These are phyloP conservation scores for Dichomitus squalens DNA, from an alignment of 1,284 basidiomycete species.

Conservation along the genomic window DNA sequence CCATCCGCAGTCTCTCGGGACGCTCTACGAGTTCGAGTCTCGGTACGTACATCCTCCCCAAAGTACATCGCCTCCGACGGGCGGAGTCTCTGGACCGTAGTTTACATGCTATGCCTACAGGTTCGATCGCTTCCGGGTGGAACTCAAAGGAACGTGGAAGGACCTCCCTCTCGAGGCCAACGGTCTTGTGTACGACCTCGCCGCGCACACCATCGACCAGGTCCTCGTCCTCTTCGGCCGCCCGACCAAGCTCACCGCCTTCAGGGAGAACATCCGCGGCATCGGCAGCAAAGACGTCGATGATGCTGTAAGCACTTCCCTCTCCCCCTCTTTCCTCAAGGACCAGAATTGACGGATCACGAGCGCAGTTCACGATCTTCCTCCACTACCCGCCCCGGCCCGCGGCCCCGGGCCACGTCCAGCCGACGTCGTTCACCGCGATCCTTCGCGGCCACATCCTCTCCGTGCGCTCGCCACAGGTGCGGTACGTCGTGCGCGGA, in stretches of 20 bases:
- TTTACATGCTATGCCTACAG: conserved; percentile 37
- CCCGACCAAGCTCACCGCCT: conserved; percentile 69
- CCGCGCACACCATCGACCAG: conserved; percentile 78
- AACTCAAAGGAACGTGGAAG: conserved; percentile 73
- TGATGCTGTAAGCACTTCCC: conserved; percentile 53
- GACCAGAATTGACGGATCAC: neutral
- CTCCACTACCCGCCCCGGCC: conserved; percentile 54
- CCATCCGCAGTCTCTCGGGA: conserved; percentile 58
- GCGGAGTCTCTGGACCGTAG: neutral
- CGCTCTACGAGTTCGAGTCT: conserved; percentile 75
- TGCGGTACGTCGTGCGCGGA: conserved; percentile 72
- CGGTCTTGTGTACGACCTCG: conserved; percentile 66
- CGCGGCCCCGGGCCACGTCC: conserved; percentile 28
- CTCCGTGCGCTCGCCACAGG: conserved; percentile 64
- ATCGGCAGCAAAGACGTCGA: conserved; percentile 67
- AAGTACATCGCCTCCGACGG: neutral
- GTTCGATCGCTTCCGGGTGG: conserved; percentile 77
- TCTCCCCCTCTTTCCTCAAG: neutral
- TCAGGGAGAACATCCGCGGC: conserved; percentile 68
- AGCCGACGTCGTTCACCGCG: conserved; percentile 62
- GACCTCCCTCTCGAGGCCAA: conserved; percentile 55
- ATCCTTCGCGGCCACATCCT: conserved; percentile 72
- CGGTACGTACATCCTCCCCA: conserved; percentile 46
- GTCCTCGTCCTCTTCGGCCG: conserved; percentile 76
- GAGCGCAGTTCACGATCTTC: conserved; percentile 63